Evolutionary conservation across 2,329 filamentous ascomycete genomes (phyloP).

Genomic region (Fusarium verrucosum): DNA sequence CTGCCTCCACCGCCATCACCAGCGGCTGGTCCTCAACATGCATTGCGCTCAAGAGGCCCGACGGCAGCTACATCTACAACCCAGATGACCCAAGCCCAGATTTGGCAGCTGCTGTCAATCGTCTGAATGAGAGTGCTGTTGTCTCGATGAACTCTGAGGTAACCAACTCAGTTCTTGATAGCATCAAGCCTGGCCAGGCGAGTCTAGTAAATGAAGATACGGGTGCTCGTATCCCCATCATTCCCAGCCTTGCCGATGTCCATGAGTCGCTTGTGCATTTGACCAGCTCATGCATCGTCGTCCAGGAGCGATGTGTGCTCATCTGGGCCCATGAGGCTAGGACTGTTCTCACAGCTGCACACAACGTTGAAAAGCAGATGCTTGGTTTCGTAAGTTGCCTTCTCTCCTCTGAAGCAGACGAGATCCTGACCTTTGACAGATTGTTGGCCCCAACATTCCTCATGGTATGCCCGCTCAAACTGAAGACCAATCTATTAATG

Average conservation of each 20-base stretch:
- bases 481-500: constrained; percentile 33
- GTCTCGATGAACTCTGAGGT: constrained; percentile 43
- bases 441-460: constrained; percentile 42
- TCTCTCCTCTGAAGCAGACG: neutral
- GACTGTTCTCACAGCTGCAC: constrained; percentile 37
- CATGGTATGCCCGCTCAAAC: constrained; percentile 36
- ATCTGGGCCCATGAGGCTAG: constrained; percentile 41
- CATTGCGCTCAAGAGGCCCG: constrained; percentile 37
- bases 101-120: constrained; percentile 31
- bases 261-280: constrained; percentile 21
- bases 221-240: constrained; percentile 39
- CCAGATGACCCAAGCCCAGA: constrained; percentile 40
- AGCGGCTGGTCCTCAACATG: constrained; percentile 42
- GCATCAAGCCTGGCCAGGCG: constrained; percentile 31
- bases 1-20: constrained; percentile 27
- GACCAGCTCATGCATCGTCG: constrained; percentile 37
- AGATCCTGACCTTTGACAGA: neutral
- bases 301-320: constrained; percentile 36
- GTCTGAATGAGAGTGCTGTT: constrained; percentile 35
- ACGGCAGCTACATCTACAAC: constrained; percentile 33
- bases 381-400: constrained; percentile 35
- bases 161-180: constrained; percentile 32
- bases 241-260: constrained; percentile 31
- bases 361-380: constrained; percentile 43
- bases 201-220: constrained; percentile 36